Evolutionary conservation across 2,329 filamentous ascomycete genomes (phyloP).

Genomic region (Hymenoscyphus infarciens): DNA sequence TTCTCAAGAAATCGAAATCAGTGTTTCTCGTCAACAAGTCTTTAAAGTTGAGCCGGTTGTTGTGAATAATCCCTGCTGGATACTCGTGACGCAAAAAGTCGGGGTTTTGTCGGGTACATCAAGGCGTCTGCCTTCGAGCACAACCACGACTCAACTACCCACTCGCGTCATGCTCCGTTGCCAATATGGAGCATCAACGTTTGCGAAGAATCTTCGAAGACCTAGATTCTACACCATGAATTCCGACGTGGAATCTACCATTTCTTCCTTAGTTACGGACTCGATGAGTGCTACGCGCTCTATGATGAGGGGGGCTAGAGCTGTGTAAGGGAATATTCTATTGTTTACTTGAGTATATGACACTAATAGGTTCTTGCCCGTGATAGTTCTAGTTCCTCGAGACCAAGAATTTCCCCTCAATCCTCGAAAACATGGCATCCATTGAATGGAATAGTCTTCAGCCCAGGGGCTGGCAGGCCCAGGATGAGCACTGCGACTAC

Average conservation of each 20-base stretch:
- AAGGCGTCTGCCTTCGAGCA: conserved; percentile 25
- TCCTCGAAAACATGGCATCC: conserved; percentile 37
- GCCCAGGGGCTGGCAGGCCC: conserved; percentile 12
- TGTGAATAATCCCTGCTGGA: background rate
- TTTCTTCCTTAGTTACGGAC: conserved; percentile 15
- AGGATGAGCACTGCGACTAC: conserved; percentile 24
- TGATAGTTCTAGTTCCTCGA: conserved; percentile 14
- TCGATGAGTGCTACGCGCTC: conserved; percentile 23
- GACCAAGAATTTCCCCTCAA: conserved; percentile 8
- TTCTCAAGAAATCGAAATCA: background rate
- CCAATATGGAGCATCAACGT: conserved; percentile 36
- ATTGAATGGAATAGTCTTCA: conserved; percentile 40
- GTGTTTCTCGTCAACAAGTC: background rate
- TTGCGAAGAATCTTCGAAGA: conserved; percentile 29
- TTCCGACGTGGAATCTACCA: conserved; percentile 18
- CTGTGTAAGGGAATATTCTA: conserved; percentile 23
- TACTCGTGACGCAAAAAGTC: conserved; percentile 5
- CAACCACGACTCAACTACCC: conserved; percentile 5
- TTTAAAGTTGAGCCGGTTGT: background rate
- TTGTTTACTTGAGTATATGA: background rate
- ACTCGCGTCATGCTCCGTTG: conserved; percentile 35
- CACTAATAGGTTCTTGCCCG: conserved; percentile 10
- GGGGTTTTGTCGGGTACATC: background rate
- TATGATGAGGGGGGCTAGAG: conserved; percentile 17
- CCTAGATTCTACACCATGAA: conserved; percentile 24